Percentiles rank a stretch among this genome's conserved stretches.
These are phyloP conservation scores for Aspergillus nanangensis DNA, from an alignment of 495 filamentous ascomycete genomes.

Conservation along the genomic window DNA sequence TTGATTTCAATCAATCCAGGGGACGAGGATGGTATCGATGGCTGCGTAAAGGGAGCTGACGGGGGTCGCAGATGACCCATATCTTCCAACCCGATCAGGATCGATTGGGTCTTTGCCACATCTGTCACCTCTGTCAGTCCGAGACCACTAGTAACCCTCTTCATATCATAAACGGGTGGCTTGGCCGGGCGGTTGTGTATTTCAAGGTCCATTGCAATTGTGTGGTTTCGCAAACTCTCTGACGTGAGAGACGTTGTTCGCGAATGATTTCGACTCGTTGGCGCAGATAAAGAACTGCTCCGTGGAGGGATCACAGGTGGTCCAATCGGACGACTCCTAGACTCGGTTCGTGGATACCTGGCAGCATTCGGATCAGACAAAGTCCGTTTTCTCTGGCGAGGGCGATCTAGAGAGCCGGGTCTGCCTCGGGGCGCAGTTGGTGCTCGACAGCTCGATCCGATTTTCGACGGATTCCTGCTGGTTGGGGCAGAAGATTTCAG, in stretches of 20 bases:
- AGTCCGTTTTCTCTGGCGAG: slow-evolving; percentile 28
- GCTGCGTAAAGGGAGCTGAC: slow-evolving; percentile 40
- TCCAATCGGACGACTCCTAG: slow-evolving; percentile 20
- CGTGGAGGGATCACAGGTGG: slow-evolving; percentile 57
- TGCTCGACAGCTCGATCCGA: slow-evolving; percentile 28
- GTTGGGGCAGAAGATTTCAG: slow-evolving; percentile 45
- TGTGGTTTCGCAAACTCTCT: slow-evolving; percentile 60
- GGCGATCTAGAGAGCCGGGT: slow-evolving; percentile 28
- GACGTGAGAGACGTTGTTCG: slow-evolving; percentile 62
- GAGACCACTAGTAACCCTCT: not conserved
- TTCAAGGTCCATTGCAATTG: slow-evolving; percentile 34
- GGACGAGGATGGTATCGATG: slow-evolving; percentile 47
- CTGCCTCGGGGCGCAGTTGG: slow-evolving; percentile 27
- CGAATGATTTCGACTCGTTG: slow-evolving; percentile 64
- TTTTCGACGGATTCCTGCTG: slow-evolving; percentile 35
- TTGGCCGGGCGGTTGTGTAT: slow-evolving; percentile 18
- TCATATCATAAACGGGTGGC: slow-evolving; percentile 17
- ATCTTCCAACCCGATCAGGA: slow-evolving; percentile 31
- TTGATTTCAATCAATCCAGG: slow-evolving; percentile 51
- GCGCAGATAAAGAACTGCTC: slow-evolving; percentile 66
- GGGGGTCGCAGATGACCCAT: slow-evolving; percentile 37
- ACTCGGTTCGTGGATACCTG: slow-evolving; percentile 18
- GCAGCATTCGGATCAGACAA: slow-evolving; percentile 35
- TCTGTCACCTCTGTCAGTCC: slow-evolving; percentile 11
- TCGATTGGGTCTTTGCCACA: slow-evolving; percentile 19